Evolutionary conservation across 257 asterid species (phyloP).

Genomic region (Leonotis leonurus): DNA sequence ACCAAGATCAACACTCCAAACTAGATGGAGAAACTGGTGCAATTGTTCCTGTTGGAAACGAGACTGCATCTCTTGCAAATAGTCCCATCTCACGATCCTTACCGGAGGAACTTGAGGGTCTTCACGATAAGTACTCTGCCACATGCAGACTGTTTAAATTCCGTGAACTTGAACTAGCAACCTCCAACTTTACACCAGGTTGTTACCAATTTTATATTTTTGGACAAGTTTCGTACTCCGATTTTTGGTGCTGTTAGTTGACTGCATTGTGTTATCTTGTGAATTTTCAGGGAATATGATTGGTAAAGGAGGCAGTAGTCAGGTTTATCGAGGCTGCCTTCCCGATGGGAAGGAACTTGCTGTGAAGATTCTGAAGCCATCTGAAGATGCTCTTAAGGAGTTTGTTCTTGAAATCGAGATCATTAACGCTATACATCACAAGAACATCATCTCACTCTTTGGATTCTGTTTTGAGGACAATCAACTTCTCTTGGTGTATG

Average conservation of each 20-base stretch:
- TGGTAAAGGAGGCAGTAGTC: conserved; percentile 96
- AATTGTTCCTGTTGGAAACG: conserved; percentile 48
- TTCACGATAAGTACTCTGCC: conserved; percentile 80
- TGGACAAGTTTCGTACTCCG: neutral
- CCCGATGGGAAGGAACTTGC: conserved; percentile 92
- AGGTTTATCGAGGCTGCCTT: conserved; percentile 74
- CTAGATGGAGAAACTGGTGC: conserved; percentile 64
- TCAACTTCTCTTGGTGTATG: conserved; percentile 75
- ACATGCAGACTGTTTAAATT: conserved; percentile 68
- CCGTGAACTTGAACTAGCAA: conserved; percentile 67
- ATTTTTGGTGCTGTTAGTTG: neutral
- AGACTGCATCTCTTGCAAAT: conserved; percentile 19
- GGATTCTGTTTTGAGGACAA: conserved; percentile 88
- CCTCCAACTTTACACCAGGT: conserved; percentile 60
- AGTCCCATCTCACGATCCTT: conserved; percentile 38
- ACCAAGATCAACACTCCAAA: conserved; percentile 22
- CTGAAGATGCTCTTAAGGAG: conserved; percentile 64
- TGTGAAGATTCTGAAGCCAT: conserved; percentile 76
- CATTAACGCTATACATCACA: conserved; percentile 72
- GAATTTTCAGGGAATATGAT: conserved; percentile 53
- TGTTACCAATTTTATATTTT: neutral
- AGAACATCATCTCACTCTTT: conserved; percentile 76
- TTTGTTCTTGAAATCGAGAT: conserved; percentile 85
- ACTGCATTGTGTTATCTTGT: conserved; percentile 2
- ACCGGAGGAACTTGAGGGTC: conserved; percentile 59